Evolutionary conservation across 2,329 filamentous ascomycete species (phyloP).

Genomic region (Magnaporthiopsis incrustans): DNA sequence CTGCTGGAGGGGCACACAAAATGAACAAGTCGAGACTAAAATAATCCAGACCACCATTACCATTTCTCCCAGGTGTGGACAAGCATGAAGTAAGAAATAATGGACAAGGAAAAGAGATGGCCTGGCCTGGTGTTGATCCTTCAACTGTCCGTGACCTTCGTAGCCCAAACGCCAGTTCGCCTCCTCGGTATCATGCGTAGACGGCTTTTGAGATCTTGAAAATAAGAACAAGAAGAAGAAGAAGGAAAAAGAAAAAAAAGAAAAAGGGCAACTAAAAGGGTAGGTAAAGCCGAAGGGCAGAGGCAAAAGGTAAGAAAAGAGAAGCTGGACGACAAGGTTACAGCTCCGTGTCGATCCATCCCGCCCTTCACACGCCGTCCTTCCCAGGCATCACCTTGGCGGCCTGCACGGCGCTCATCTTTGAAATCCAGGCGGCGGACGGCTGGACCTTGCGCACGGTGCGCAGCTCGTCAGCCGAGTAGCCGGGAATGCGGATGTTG

Average conservation of each 20-base stretch:
- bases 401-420: conserved; percentile 94
- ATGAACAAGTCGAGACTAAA: not conserved
- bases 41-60: not conserved
- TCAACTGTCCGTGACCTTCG: not conserved
- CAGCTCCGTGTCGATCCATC: conserved; percentile 4
- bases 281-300: not conserved
- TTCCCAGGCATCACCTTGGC: conserved; percentile 71
- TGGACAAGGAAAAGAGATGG: not conserved
- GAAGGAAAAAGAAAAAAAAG: not conserved
- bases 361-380: conserved; percentile 34
- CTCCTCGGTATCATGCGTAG: not conserved
- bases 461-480: conserved; percentile 86
- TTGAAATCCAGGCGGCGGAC: conserved; percentile 81
- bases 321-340: not conserved
- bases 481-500: conserved; percentile 89
- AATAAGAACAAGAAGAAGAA: not conserved
- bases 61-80: not conserved
- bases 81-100: not conserved
- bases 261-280: not conserved
- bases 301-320: not conserved
- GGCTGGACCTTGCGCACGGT: conserved; percentile 93
- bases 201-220: not conserved
- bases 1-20: not conserved
- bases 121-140: not conserved
- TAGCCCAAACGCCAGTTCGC: not conserved